These are phyloP conservation scores for Talaromyces amestolkiae DNA, from an alignment of 2,329 filamentous ascomycete genomes.

Conservation along the genomic window DNA sequence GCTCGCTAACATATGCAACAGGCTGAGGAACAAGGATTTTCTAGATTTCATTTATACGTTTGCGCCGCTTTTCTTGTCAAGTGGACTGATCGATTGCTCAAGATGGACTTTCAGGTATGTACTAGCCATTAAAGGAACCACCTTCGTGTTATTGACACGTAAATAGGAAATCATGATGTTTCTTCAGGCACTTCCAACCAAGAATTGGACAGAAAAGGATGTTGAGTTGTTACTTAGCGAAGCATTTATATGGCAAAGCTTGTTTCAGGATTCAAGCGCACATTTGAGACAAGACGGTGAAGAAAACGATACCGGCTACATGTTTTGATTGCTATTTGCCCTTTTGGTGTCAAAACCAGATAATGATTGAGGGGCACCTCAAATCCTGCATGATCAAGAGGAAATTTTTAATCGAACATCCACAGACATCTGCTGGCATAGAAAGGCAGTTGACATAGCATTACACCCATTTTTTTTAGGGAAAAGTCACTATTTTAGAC, in stretches of 20 bases:
- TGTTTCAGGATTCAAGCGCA: conserved; percentile 91
- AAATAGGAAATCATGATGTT: conserved; percentile 98
- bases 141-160: not conserved
- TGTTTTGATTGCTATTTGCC: conserved; percentile 1
- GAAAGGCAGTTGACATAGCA: not conserved
- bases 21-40: conserved; percentile 98
- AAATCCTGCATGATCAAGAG: not conserved
- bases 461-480: not conserved
- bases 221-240: conserved; percentile 94
- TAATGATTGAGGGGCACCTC: not conserved
- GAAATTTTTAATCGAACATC: not conserved
- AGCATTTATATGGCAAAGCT: conserved; percentile 97
- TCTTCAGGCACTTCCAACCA: conserved; percentile 86
- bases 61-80: conserved; percentile 97
- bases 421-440: not conserved
- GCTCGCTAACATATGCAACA: conserved; percentile 41
- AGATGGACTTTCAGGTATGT: conserved; percentile 80
- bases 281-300: conserved; percentile 60
- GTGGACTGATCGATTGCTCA: conserved; percentile 91
- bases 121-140: not conserved
- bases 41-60: conserved; percentile 96
- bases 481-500: not conserved
- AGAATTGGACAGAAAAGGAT: conserved; percentile 95
- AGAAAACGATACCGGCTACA: conserved; percentile 22
- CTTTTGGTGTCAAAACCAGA: not conserved